Percentiles rank a stretch among this genome's conserved stretches.
phyloP scores from a whole-genome alignment of 768 basidiomycete genomes.

The Clitopilus passeckerianus region DNA sequence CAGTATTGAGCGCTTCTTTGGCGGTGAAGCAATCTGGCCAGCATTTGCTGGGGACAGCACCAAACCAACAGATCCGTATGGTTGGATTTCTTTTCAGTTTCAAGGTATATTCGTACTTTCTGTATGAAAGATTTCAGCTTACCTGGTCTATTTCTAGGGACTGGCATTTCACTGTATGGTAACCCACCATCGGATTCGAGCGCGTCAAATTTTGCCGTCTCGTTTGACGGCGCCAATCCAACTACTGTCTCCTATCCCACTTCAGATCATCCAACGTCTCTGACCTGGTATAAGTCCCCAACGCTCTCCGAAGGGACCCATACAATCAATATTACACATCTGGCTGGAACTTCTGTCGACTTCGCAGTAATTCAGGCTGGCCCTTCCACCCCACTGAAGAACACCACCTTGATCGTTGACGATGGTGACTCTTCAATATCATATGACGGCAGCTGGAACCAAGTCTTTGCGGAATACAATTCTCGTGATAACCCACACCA shows the following conservation, averaged over 20 bases:
- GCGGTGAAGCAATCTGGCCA: conserved; percentile 2
- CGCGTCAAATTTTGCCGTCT: conserved; percentile 11
- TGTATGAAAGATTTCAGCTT: not conserved
- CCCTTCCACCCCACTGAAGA: conserved; percentile 13
- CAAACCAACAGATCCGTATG: conserved; percentile 6
- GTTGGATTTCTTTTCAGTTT: conserved; percentile 2
- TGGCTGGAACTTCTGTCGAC: conserved; percentile 18
- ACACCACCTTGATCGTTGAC: conserved; percentile 16
- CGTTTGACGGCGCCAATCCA: conserved; percentile 13
- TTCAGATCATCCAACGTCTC: conserved; percentile 9
- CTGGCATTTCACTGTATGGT: conserved; percentile 9
- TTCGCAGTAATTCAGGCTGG: conserved; percentile 15
- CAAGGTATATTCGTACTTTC: conserved; percentile 3
- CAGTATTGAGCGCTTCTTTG: conserved; percentile 1
- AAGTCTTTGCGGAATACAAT: conserved; percentile 6
- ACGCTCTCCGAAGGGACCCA: conserved; percentile 13
- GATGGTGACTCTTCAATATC: conserved; percentile 14
- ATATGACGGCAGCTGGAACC: conserved; percentile 14
- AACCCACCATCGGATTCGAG: conserved; percentile 4
- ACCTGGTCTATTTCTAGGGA: conserved; percentile 1
- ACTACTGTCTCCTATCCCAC: conserved; percentile 9
- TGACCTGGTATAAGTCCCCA: conserved; percentile 20
- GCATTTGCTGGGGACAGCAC: not conserved
- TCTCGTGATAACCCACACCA: conserved; percentile 5
- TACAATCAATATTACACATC: conserved; percentile 10